A percentile compares a stretch with the other conserved stretches of the same genome.
Evolutionary conservation across 805 yeast species (phyloP).

Genomic region (Zygotorulaspora chibaensis): DNA sequence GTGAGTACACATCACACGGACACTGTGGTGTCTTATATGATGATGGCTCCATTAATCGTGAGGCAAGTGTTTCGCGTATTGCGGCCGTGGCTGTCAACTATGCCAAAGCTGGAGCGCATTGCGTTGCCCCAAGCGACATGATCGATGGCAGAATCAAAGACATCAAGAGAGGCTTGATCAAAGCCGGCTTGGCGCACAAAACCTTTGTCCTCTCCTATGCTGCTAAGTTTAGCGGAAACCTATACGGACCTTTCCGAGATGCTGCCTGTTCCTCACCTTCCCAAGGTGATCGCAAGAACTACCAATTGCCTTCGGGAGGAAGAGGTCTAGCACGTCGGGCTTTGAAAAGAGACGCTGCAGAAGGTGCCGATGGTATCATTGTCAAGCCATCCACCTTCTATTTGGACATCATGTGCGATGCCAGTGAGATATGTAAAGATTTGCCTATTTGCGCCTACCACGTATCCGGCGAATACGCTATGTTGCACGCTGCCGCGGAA

Average conservation of each 20-base stretch:
- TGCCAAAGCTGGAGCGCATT: conserved; percentile 92
- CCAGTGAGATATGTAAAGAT: conserved; percentile 73
- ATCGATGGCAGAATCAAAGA: conserved; percentile 90
- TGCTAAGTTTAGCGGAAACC: conserved; percentile 85
- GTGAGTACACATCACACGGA: conserved; percentile 97
- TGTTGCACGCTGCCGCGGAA: conserved; percentile 98
- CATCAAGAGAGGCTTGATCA: conserved; percentile 78
- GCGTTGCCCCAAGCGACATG: conserved; percentile 97
- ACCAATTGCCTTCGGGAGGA: conserved; percentile 91
- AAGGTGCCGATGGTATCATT: conserved; percentile 94
- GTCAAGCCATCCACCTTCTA: conserved; percentile 96
- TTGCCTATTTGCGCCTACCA: conserved; percentile 93
- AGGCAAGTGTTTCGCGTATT: conserved; percentile 67
- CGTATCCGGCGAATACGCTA: conserved; percentile 95
- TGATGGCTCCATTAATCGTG: conserved; percentile 81
- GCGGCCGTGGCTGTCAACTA: conserved; percentile 95
- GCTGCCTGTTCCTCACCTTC: conserved; percentile 93
- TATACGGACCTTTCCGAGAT: conserved; percentile 97
- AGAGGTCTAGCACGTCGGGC: conserved; percentile 94
- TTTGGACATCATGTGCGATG: conserved; percentile 85
- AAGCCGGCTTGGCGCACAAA: conserved; percentile 78
- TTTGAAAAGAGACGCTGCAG: conserved; percentile 72
- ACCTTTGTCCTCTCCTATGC: conserved; percentile 89
- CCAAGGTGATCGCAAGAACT: conserved; percentile 85
- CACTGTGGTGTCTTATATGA: conserved; percentile 90